Conservation (phyloP, 129 eudicot genomes). For the Centella asiatica region DNA sequence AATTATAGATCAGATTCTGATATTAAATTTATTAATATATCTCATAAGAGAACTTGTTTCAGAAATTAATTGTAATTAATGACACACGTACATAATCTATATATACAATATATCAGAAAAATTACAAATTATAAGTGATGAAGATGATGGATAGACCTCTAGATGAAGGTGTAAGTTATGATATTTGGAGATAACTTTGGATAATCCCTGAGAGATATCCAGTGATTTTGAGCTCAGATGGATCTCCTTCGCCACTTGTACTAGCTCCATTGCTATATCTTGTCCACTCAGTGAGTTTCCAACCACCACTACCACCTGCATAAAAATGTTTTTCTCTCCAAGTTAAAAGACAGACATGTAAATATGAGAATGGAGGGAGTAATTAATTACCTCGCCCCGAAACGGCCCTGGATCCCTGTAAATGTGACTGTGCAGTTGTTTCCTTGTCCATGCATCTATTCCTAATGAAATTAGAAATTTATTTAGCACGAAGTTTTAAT, state of each 20-base stretch:
- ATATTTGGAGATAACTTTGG: conserved; percentile 63
- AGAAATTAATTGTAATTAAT: too few relatives aligned
- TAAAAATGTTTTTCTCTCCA: neutral
- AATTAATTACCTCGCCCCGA: conserved; percentile 57
- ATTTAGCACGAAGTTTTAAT: too few relatives aligned
- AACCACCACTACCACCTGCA: conserved; percentile 81
- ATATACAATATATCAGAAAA: neutral
- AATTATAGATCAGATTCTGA: too few relatives aligned
- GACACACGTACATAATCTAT: neutral
- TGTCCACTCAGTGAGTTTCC: conserved; percentile 87
- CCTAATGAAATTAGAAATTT: conserved; percentile 29
- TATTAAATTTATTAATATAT: too few relatives aligned
- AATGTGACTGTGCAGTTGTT: conserved; percentile 76
- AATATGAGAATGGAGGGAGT: too few relatives aligned
- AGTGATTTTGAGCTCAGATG: conserved; percentile 60
- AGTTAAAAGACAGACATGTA: neutral
- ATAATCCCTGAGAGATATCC: conserved; percentile 55
- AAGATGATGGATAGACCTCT: conserved; percentile 24
- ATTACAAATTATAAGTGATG: neutral
- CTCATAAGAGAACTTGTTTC: too few relatives aligned
- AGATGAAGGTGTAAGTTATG: conserved; percentile 63
- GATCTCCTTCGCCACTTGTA: conserved; percentile 67
- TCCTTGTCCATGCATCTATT: conserved; percentile 72
- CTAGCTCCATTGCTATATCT: conserved; percentile 84
- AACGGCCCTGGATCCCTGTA: conserved; percentile 79